Percentiles rank a stretch among this genome's conserved stretches.
phyloP scores from a whole-genome alignment of 257 asterid genomes.

The Ilex asprella region DNA sequence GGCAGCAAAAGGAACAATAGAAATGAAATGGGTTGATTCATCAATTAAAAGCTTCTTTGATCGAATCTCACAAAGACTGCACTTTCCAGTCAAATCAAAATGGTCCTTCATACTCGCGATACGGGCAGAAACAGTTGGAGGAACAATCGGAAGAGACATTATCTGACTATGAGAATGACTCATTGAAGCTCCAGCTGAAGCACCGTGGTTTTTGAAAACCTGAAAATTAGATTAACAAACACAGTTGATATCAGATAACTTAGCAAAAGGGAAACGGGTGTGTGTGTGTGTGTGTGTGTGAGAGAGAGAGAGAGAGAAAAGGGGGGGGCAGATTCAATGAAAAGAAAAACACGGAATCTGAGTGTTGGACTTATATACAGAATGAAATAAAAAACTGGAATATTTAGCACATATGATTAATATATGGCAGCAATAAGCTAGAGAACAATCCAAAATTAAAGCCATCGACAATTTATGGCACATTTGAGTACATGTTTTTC shows the following conservation, averaged over 20 bases:
- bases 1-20: slow-evolving; percentile 83
- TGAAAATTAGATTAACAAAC: slow-evolving; percentile 7
- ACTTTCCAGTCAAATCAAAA: slow-evolving; percentile 63
- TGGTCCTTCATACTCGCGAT: slow-evolving; percentile 58
- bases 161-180: slow-evolving; percentile 97
- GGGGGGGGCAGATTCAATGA: too few relatives aligned
- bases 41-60: slow-evolving; percentile 37
- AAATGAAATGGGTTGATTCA: slow-evolving; percentile 56
- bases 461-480: too few relatives aligned
- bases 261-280: too few relatives aligned
- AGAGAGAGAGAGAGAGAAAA: too few relatives aligned
- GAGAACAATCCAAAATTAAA: too few relatives aligned
- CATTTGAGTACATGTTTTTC: too few relatives aligned
- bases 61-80: slow-evolving; percentile 59
- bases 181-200: slow-evolving; percentile 96
- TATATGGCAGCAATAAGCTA: too few relatives aligned
- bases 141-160: slow-evolving; percentile 79
- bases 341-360: too few relatives aligned
- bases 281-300: too few relatives aligned
- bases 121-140: slow-evolving; percentile 64
- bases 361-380: too few relatives aligned
- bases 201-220: slow-evolving; percentile 98
- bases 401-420: too few relatives aligned
- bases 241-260: not conserved
- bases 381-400: too few relatives aligned